Evolutionary conservation across 768 basidiomycete genomes (phyloP), one percentile per base, ranked within the genome.

Genomic region (Termitomyces bulborhizus): DNA sequence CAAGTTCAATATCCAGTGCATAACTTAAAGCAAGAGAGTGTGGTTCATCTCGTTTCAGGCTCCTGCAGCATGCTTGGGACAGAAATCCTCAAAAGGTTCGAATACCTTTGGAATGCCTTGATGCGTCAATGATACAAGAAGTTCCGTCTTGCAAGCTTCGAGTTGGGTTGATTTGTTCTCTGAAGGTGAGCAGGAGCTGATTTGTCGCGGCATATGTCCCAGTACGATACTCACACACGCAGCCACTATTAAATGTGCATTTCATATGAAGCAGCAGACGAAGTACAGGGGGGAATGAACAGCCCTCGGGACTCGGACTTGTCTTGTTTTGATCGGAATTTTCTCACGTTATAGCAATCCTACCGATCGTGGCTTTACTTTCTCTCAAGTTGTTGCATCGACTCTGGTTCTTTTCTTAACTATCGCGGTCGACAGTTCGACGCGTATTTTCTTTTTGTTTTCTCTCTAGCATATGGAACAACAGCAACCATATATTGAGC

Each of bases 401-500:
- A 46, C 56, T 42, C 40, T 41, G 46, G 55, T 44, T 29, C 46
- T 49, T 45, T 36, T 43, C 16, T 54, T 49, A 37, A 26, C 27
- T 34, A 37, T 42, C 45, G 53, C 52, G 51, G 56, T 59, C 56
- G 56, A 43, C 46, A 16, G 26, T 52, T 57, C 59, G 62, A 54
- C 53, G 59, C 58, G 56, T 52, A 18, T 46, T 54, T n/a, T 36
- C 9, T 26, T 56, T 26, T 56, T 31, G 43, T 50, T 45, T 39
- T 40, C 21, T 42, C 36, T 48, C 50, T 24, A 57, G 46, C 53
- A 49, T 63, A 75, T 75, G 73, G 71, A 73, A 60, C 64, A 65
- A 56, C 65, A 68, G 57, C 66, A 71, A 58, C 55, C 62, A 54
- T 62, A 69, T 60, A 62, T 69, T 42, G 69, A 71, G 53, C 66